These are phyloP conservation scores for Kalmanozyma brasiliensis DNA, from an alignment of 1,284 basidiomycete species.

Conservation along the genomic window DNA sequence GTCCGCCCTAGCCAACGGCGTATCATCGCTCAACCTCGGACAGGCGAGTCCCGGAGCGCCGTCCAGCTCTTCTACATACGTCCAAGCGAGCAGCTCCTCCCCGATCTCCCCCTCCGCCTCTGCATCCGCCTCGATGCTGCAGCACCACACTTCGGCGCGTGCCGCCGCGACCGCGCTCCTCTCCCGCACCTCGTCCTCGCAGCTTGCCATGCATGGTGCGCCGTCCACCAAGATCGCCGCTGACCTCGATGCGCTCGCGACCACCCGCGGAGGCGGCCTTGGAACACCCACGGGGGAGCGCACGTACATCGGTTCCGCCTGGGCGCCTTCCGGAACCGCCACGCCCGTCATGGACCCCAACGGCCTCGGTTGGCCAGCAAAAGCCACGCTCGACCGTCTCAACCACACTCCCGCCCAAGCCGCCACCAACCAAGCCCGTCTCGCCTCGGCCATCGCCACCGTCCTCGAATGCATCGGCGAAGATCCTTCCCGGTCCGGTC, in stretches of 20 bases:
- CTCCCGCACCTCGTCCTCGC: conserved; percentile 19
- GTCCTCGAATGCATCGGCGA: conserved; percentile 98
- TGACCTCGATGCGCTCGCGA: conserved; percentile 25
- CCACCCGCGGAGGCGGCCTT: conserved; percentile 54
- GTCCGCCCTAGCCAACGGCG: conserved; percentile 29
- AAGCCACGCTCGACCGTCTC: conserved; percentile 59
- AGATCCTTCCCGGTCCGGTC: conserved; percentile 92
- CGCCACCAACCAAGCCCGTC: conserved; percentile 71
- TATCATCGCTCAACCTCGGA: conserved; percentile 34
- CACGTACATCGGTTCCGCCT: conserved; percentile 52
- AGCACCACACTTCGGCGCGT: conserved; percentile 17
- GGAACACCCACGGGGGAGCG: conserved; percentile 61
- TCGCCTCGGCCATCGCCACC: conserved; percentile 86
- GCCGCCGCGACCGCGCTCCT: conserved; percentile 38
- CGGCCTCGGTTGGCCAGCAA: conserved; percentile 66
- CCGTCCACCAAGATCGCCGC: conserved; percentile 7
- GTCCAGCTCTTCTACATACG: conserved; percentile 18
- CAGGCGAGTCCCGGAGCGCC: conserved; percentile 7
- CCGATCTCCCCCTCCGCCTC: conserved; percentile 8
- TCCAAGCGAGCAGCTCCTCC: conserved; percentile 12
- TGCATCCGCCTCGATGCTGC: background rate
- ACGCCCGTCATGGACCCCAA: conserved; percentile 65
- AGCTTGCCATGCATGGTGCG: conserved; percentile 5
- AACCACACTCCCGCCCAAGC: conserved; percentile 59
- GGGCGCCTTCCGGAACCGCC: conserved; percentile 32